Evolutionary conservation across 2,329 filamentous ascomycete genomes (phyloP), one percentile per base, ranked within the genome.

Genomic region (Thermothelomyces thermophilus): DNA sequence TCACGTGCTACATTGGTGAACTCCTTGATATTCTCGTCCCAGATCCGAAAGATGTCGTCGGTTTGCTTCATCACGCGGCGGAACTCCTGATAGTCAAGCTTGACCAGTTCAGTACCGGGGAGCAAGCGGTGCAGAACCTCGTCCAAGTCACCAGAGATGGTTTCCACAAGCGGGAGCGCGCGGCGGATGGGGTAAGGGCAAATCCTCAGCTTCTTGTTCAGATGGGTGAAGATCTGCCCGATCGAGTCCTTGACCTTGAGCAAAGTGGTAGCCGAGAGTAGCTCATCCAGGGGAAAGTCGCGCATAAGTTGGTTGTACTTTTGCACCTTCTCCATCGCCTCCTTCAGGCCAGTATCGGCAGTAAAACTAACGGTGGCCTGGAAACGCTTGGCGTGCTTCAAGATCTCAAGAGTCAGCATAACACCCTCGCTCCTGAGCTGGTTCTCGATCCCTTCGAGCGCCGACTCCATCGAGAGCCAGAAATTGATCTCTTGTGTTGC

Each of bases 271-370:
- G 93, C 90, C 14, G 93, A 95, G 16, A 96, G 78, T 24, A 99
- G 73, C 66, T 99, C 93, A 64, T 97, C 91, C 30, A 98, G 75
- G 0, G 93, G 93, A 57, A 99, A 97, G 66, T 98, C 94, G 56
- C 93, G 86, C 88, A 99, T 97, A 20, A 98, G 79, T 70, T 95
- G 88, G 66, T 98, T 99, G 75, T 97, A 98, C 69, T 96, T 96
- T 68, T 95, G 89, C 41, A 98, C 94, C 65, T 87, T 86, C 55
- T 98, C 93, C 67, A 90, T 93, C 20, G 90, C 90, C 69, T 98
- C 93, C 68, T 95, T 95, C 65, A 98, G 70, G 2, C 93, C 91
- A 31, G 93, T 98, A 68, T 99, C 94, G 2, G 93, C 88, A 31
- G 86, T 86, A 66, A 99, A 97, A 72, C 91, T 97, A 62, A 97